Evolutionary conservation across 768 basidiomycete genomes (phyloP).

Genomic region (Dendrothele bispora): DNA sequence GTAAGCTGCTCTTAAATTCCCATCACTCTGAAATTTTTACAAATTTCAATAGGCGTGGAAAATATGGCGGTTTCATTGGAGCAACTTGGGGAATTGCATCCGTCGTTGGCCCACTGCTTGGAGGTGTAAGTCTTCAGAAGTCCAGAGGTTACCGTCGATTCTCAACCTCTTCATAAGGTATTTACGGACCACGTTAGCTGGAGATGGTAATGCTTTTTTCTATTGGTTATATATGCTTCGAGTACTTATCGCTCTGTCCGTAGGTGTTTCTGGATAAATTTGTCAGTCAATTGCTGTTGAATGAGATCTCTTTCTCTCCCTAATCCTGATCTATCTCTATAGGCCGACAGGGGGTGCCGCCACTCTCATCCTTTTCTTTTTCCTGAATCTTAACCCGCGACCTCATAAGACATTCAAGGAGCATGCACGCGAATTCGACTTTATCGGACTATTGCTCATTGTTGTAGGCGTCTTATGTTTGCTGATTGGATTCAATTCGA

Average conservation of each 20-base stretch:
- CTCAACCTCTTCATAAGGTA: conserved; percentile 34
- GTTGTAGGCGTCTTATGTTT: conserved; percentile 66
- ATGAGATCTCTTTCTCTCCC: not conserved
- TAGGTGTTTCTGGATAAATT: conserved; percentile 39
- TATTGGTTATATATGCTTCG: not conserved
- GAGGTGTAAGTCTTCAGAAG: conserved; percentile 69
- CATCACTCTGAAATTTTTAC: not conserved
- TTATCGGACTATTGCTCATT: conserved; percentile 62
- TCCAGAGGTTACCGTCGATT: not conserved
- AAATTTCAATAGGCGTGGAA: conserved; percentile 55
- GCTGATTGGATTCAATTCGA: conserved; percentile 71
- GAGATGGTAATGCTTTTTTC: conserved; percentile 53
- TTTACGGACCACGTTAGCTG: conserved; percentile 76
- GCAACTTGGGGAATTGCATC: conserved; percentile 75
- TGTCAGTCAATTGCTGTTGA: conserved; percentile 43
- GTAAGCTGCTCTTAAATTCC: conserved; percentile 18
- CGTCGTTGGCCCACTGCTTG: conserved; percentile 63
- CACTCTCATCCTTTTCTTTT: conserved; percentile 60
- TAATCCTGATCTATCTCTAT: not conserved
- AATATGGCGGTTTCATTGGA: conserved; percentile 73
- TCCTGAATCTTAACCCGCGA: conserved; percentile 80
- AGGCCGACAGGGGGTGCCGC: conserved; percentile 77
- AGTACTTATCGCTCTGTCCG: not conserved
- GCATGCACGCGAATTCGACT: conserved; percentile 70
- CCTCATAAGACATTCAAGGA: conserved; percentile 54